Base-by-base conservation (phyloP, 1,139 yeast species). In the Meyerozyma elateridarum region DNA sequence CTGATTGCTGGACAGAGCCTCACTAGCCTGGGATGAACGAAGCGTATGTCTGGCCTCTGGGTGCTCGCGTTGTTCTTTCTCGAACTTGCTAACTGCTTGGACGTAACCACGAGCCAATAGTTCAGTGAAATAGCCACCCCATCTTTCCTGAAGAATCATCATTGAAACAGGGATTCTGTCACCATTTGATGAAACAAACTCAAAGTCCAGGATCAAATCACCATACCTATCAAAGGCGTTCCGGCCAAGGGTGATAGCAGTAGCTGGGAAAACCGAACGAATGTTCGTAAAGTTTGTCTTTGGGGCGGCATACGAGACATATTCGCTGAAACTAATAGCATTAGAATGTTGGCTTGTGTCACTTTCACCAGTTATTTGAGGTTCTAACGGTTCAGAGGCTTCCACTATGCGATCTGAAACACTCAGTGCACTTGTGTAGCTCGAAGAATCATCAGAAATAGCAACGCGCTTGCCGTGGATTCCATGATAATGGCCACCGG, bases 261-360 rank as follows among this genome's bases (percentile, higher is more conserved):
- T 76, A 0, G 85, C 77, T 1, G 89, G 87, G 41, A 81, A 79
- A 0, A 79, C 79, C 0, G 87, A 75, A 32, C 79, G 64, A 25
- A 79, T 76, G 2, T 83, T 75, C 14, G 84, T 76, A 43, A 79
- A 71, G 36, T 76, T 78, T 6, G 78, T 62, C 22, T 76, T 75
- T 1, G 89, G 89, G 0, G 88, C 85, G 18, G 81, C 78, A 51
- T 82, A 82, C 44, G 79, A 78, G n/a, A 84, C 80, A 47, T 83
- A 83, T 22, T 76, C 85, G 37, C 73, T 80, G 49, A 82, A 83
- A 35, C 69, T 61, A 19, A 64, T 63, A 6, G 66, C 28, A 16
- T 27, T 15, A 7, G 27, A 24, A 7, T 24, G 27, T 7, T 24
- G 18, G 19, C 27, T 24, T 18, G 8, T 5, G 17, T 24, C 27